These are phyloP conservation scores for Papilionanthe hybrid DNA, from an alignment of 116 monocot genomes.

Conservation along the genomic window DNA sequence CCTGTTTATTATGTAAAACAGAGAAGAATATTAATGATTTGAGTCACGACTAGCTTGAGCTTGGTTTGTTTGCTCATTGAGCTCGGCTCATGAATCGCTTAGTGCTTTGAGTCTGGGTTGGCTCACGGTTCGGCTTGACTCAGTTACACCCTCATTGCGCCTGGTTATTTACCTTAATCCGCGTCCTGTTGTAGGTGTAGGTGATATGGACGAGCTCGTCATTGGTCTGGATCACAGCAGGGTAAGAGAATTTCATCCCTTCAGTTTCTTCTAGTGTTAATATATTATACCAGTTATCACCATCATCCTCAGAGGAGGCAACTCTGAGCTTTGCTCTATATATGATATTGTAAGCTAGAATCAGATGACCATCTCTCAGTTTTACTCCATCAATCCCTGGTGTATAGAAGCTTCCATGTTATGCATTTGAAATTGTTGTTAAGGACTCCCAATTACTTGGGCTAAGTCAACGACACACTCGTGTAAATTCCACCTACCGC, in stretches of 20 bases:
- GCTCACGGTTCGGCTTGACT: too few relatives aligned
- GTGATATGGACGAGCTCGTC: slow-evolving; percentile 71
- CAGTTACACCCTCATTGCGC: background rate
- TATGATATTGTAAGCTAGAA: slow-evolving; percentile 71
- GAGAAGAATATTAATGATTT: too few relatives aligned
- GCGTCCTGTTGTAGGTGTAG: slow-evolving; percentile 92
- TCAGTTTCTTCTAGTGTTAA: slow-evolving; percentile 62
- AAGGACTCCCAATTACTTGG: too few relatives aligned
- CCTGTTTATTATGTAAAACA: too few relatives aligned
- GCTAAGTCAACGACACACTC: too few relatives aligned
- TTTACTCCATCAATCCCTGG: slow-evolving; percentile 84
- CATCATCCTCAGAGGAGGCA: slow-evolving; percentile 64
- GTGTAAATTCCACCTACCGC: too few relatives aligned
- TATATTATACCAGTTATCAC: slow-evolving; percentile 75
- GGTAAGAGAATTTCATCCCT: slow-evolving; percentile 92
- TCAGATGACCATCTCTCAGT: slow-evolving; percentile 63
- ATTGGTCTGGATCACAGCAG: slow-evolving; percentile 66
- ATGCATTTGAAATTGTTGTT: background rate
- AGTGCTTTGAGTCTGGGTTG: too few relatives aligned
- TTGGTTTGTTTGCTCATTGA: too few relatives aligned
- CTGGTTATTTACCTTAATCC: slow-evolving; percentile 63
- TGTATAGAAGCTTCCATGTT: background rate
- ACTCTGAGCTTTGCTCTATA: slow-evolving; percentile 79
- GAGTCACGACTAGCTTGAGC: too few relatives aligned
- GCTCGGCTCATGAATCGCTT: too few relatives aligned